A percentile compares a stretch with the other conserved stretches of the same genome.
phyloP scores from a whole-genome alignment of 768 basidiomycete genomes.

The Mycena olivaceomarginata region DNA sequence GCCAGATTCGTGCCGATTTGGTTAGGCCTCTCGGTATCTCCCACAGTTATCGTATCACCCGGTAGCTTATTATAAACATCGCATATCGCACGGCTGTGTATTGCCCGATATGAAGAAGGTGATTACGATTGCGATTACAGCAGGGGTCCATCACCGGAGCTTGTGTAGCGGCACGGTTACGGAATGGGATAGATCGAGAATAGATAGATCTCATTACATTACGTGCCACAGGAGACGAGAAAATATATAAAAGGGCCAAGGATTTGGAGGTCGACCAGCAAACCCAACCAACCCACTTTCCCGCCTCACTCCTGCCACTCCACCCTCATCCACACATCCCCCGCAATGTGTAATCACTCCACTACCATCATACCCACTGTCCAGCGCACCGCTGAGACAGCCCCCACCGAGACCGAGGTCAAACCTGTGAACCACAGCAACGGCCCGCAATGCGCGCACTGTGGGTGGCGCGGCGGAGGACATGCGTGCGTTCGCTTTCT shows the following conservation, averaged over 20 bases:
- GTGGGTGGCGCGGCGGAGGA: slow-evolving; percentile 77
- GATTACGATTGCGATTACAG: too few relatives aligned
- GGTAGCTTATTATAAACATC: too few relatives aligned
- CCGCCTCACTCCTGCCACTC: background rate
- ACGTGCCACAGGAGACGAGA: background rate
- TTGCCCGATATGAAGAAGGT: too few relatives aligned
- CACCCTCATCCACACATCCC: background rate
- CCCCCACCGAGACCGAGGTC: slow-evolving; percentile 52
- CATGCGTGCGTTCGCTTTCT: slow-evolving; percentile 24
- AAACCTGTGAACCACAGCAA: slow-evolving; percentile 63
- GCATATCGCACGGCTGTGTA: too few relatives aligned
- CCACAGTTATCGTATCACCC: slow-evolving; percentile 14
- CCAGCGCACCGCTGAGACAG: slow-evolving; percentile 39
- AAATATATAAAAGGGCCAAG: background rate
- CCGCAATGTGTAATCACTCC: slow-evolving; percentile 10
- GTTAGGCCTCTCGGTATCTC: background rate
- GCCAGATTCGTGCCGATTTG: background rate
- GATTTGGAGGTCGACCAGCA: background rate
- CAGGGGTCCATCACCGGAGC: too few relatives aligned
- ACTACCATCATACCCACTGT: background rate
- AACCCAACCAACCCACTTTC: background rate
- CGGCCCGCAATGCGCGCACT: slow-evolving; percentile 88
- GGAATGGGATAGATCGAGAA: background rate
- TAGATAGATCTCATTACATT: too few relatives aligned
- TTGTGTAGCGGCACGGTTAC: background rate